These are phyloP conservation scores for Cyclotella sp. DNA, from an alignment of 108 stramenopile species.

Conservation along the genomic window DNA sequence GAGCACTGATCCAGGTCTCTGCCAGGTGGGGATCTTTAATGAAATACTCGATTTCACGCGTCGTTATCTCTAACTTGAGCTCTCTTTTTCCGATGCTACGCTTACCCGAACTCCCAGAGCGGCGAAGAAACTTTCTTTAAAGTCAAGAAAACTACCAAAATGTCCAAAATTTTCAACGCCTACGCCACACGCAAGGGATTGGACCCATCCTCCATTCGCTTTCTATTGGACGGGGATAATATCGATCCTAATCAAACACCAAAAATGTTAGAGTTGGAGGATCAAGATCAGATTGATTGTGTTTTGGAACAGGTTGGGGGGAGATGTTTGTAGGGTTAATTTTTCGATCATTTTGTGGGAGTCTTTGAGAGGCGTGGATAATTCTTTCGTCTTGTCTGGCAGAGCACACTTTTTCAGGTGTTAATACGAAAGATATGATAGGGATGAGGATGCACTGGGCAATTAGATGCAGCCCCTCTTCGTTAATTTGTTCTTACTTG, in stretches of 20 bases:
- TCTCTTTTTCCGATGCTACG: background rate
- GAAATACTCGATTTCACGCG: background rate
- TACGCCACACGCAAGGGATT: conserved; percentile 81
- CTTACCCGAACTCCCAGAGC: conserved; percentile 29
- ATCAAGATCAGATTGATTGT: conserved; percentile 89
- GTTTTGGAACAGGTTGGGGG: conserved; percentile 61
- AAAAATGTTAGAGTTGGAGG: conserved; percentile 78
- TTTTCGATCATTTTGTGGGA: background rate
- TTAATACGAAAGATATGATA: too few relatives aligned
- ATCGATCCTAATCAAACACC: conserved; percentile 62
- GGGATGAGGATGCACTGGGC: too few relatives aligned
- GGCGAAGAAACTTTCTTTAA: conserved; percentile 87
- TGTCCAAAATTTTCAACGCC: conserved; percentile 76
- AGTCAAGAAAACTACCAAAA: conserved; percentile 82
- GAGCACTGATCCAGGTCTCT: background rate
- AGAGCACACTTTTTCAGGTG: background rate
- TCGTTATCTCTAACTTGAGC: background rate
- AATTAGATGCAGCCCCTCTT: too few relatives aligned
- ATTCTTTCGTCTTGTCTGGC: background rate
- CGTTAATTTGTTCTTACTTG: too few relatives aligned
- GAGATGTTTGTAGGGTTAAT: background rate
- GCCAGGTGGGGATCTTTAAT: background rate
- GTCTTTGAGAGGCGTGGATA: background rate
- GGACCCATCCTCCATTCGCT: conserved; percentile 59
- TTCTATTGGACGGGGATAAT: conserved; percentile 82